Percentiles rank a stretch among this genome's conserved stretches.
These are phyloP conservation scores for Porpolomopsis calyptriformis DNA, from an alignment of 768 basidiomycete genomes.

Conservation along the genomic window DNA sequence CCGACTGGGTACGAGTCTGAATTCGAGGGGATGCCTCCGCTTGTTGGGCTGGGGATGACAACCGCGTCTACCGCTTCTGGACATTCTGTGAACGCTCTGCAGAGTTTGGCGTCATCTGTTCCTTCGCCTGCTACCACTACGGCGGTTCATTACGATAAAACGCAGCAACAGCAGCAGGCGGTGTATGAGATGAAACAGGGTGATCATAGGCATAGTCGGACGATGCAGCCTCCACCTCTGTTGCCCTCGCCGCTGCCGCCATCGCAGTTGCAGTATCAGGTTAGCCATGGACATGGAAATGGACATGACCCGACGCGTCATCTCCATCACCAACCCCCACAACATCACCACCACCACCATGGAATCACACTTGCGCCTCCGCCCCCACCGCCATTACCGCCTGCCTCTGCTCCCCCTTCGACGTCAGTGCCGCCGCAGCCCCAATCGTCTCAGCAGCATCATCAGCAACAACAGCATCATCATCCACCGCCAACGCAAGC, in stretches of 20 bases:
- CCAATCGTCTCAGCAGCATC: too few species aligned
- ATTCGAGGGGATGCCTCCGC: not conserved
- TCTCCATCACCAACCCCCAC: not conserved
- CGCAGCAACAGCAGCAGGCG: not conserved
- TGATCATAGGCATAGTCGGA: not conserved
- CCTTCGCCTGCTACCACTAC: too few species aligned
- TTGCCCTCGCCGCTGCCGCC: too few species aligned
- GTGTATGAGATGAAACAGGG: not conserved
- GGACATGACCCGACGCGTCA: not conserved
- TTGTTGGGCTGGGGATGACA: not conserved
- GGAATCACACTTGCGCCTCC: not conserved
- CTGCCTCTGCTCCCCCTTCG: too few species aligned
- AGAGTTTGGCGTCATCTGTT: not conserved
- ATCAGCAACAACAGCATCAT: too few species aligned
- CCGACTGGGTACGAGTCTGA: not conserved
- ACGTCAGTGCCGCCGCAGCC: too few species aligned
- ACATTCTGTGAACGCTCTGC: not conserved
- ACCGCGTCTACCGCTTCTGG: not conserved
- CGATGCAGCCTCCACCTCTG: not conserved
- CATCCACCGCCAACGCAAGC: too few species aligned
- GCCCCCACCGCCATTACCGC: not conserved
- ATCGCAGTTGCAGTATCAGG: slow-evolving; percentile 2
- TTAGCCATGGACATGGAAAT: not conserved
- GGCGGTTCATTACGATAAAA: not conserved
- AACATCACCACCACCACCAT: not conserved